Evolutionary conservation across 164 flowering plant species (phyloP).

Genomic region (Annona squamosa): DNA sequence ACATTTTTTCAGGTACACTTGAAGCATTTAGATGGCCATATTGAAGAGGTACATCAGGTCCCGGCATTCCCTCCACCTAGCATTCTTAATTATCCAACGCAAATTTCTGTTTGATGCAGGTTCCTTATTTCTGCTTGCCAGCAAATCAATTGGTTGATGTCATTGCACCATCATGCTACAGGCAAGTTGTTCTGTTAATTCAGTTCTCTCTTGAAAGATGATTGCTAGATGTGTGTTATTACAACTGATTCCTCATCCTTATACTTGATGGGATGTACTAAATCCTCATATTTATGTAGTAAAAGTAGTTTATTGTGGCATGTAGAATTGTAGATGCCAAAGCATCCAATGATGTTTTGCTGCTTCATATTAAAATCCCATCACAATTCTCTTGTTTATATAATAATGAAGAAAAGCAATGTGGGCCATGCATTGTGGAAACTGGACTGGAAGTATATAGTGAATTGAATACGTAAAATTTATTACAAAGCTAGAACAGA

Average conservation of each 20-base stretch:
- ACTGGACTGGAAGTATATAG: not conserved
- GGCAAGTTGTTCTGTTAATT: slow-evolving; percentile 36
- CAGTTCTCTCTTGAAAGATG: not conserved
- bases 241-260: not conserved
- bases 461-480: not conserved
- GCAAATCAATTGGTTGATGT: slow-evolving; percentile 96
- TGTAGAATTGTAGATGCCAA: not conserved
- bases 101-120: slow-evolving; percentile 50
- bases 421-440: not conserved
- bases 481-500: not conserved
- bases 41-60: slow-evolving; percentile 74
- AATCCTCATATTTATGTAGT: not conserved
- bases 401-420: not conserved
- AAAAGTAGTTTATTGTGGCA: not conserved
- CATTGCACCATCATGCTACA: slow-evolving; percentile 97
- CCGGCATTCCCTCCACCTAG: not conserved
- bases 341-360: not conserved
- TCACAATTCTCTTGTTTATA: not conserved
- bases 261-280: not conserved
- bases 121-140: slow-evolving; percentile 97
- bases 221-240: not conserved
- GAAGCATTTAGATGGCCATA: slow-evolving; percentile 98
- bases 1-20: slow-evolving; percentile 62
- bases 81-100: not conserved
- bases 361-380: not conserved